Conservation (phyloP, 78 protist species). For the Dictyostelium purpureum region DNA sequence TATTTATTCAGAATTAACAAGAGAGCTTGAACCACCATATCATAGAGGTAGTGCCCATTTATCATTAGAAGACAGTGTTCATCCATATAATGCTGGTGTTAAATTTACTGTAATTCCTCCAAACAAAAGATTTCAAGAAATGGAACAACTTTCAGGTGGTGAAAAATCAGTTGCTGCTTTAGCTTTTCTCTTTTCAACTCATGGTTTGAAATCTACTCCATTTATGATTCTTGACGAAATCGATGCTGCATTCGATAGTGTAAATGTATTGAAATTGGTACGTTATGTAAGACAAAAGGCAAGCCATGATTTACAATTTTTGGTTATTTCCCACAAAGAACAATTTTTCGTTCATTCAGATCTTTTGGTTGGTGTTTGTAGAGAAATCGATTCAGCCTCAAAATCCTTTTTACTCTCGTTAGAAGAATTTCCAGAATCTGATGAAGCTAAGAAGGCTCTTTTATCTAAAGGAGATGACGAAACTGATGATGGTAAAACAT, state of each 20-base stretch:
- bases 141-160: constrained; percentile 98
- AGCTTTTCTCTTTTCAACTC: constrained; percentile 98
- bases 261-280: constrained; percentile 92
- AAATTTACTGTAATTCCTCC: constrained; percentile 97
- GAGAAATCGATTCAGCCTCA: constrained; percentile 37
- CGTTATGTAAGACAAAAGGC: constrained; percentile 73
- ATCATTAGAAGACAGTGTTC: constrained; percentile 85
- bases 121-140: constrained; percentile 95
- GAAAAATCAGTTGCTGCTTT: constrained; percentile 99
- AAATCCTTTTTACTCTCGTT: neutral
- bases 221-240: constrained; percentile 99
- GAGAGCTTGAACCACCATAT: constrained; percentile 23
- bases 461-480: neutral
- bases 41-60: constrained; percentile 88
- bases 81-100: constrained; percentile 95
- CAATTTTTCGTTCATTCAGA: constrained; percentile 84
- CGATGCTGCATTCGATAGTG: constrained; percentile 99
- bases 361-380: constrained; percentile 88
- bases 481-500: neutral
- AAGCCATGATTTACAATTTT: constrained; percentile 78
- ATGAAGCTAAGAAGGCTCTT: neutral
- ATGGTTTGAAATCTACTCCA: constrained; percentile 95
- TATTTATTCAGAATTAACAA: constrained; percentile 91
- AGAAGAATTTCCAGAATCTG: constrained; percentile 10
- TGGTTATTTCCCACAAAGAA: constrained; percentile 96